These are phyloP conservation scores for Colletotrichum musae DNA, from an alignment of 2,329 filamentous ascomycete species.

Conservation along the genomic window DNA sequence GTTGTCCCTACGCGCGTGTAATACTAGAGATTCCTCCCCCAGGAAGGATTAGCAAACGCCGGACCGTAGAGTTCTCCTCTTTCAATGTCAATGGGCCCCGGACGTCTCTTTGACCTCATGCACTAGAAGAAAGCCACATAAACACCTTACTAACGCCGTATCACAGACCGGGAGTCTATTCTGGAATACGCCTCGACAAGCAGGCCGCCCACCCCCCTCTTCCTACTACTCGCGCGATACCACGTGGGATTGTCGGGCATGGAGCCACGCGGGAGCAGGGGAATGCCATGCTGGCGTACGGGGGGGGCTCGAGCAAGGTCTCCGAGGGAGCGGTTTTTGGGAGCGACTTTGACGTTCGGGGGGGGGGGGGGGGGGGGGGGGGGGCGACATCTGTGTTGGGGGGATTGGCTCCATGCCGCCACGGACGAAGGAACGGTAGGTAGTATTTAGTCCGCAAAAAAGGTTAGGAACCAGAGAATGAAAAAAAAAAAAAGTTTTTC, in stretches of 20 bases:
- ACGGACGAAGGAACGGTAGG: background rate
- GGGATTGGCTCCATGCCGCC: slow-evolving; percentile 6
- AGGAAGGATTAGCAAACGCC: too few species aligned
- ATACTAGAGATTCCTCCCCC: too few species aligned
- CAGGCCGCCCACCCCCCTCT: background rate
- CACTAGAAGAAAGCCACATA: too few species aligned
- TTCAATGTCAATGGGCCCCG: too few species aligned
- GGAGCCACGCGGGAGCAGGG: background rate
- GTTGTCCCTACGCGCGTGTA: too few species aligned
- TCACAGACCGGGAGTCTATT: background rate
- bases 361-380: too few species aligned
- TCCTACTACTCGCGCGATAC: background rate
- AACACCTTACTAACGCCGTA: too few species aligned
- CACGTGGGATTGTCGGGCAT: slow-evolving; percentile 1
- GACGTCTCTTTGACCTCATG: too few species aligned
- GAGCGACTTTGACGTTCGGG: slow-evolving; percentile 2
- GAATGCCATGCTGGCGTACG: background rate
- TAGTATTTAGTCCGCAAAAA: too few species aligned
- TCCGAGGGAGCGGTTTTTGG: background rate
- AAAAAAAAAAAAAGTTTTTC: slow-evolving; percentile 2
- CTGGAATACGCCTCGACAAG: background rate
- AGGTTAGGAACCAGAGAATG: background rate
- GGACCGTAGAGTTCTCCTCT: too few species aligned
- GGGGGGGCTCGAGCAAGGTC: background rate
- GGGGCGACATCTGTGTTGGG: background rate